Base-by-base conservation (phyloP, 139 green algal species). In the Coelastrella sp. region DNA sequence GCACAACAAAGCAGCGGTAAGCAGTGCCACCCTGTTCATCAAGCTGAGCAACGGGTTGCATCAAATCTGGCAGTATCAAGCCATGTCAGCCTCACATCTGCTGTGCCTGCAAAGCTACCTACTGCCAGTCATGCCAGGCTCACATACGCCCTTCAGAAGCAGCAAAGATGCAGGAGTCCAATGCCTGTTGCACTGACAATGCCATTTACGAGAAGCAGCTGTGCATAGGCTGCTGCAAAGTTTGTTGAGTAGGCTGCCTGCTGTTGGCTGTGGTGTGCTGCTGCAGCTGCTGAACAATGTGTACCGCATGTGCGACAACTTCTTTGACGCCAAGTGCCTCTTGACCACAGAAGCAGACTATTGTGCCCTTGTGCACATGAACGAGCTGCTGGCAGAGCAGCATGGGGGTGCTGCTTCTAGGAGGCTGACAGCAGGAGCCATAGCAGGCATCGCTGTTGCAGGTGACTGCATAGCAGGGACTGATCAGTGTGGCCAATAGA, bases 281-380 rank as follows among this genome's bases (percentile, higher is more conserved):
- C n/a, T 76, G 60, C 60, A 87, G 82, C 24, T 76, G 61, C n/a
- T 87, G 60, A 10, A 24, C 10, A 87, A 87, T 61, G 82, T 87
- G 10, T 87, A 59, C n/a, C 82, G 82, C n/a, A 76, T 76, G 60
- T 87, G 82, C 76, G 60, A 87, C n/a, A 75, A 87, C 61, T 76
- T 78, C 24, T 60, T 87, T 4, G 82, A 87, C 10, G 24, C 12
- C 60, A 60, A 14, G 22, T 87, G 82, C 60, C 82, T 87, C 6
- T 11, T 25, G 15, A 24, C 8, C n/a, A 76, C 8, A 3, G 82
- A 87, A 8, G 60, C 82, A 24, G 61, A 87, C 20, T 7, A 27
- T 10, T 87, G 82, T 70, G 82, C 76, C 8, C 60, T 35, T 60
- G 60, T 78, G 24, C 82, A 87, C 60, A 87, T 87, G 6, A 10